Conservation (phyloP, 164 flowering plant genomes). For the Cinnamomum micranthum region DNA sequence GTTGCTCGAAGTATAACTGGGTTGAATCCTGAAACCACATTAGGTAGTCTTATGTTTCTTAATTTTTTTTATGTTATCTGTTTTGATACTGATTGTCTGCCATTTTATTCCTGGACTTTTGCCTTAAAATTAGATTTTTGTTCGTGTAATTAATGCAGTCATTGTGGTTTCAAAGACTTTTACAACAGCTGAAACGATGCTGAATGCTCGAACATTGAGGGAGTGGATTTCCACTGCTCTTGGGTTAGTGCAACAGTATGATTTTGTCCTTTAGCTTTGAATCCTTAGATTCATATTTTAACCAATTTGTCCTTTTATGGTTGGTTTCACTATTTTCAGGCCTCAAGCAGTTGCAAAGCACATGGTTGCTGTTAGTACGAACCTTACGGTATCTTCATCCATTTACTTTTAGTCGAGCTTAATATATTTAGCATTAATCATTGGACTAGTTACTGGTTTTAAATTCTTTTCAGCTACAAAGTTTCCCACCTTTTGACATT, state of each 20-base stretch:
- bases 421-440: no score
- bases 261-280: background rate
- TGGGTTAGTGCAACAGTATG: constrained; percentile 51
- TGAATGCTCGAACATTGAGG: constrained; percentile 92
- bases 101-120: no score
- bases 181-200: constrained; percentile 98
- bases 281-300: background rate
- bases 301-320: background rate
- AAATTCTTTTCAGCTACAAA: no score
- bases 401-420: no score
- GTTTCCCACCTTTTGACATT: no score
- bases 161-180: constrained; percentile 98
- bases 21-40: constrained; percentile 89
- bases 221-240: constrained; percentile 88
- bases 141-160: constrained; percentile 43
- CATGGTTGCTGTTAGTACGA: constrained; percentile 99
- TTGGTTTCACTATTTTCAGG: constrained; percentile 34
- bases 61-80: background rate
- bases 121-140: constrained; percentile 5
- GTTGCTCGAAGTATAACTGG: constrained; percentile 79
- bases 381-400: constrained; percentile 52
- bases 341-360: constrained; percentile 94
- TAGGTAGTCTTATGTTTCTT: constrained; percentile 40
- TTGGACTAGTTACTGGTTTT: no score
- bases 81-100: constrained; percentile 4